Evolutionary conservation across 352 stramenopile genomes (phyloP), one percentile per base, ranked within the genome.

Genomic region (Thalassiosira livingstoniorum): DNA sequence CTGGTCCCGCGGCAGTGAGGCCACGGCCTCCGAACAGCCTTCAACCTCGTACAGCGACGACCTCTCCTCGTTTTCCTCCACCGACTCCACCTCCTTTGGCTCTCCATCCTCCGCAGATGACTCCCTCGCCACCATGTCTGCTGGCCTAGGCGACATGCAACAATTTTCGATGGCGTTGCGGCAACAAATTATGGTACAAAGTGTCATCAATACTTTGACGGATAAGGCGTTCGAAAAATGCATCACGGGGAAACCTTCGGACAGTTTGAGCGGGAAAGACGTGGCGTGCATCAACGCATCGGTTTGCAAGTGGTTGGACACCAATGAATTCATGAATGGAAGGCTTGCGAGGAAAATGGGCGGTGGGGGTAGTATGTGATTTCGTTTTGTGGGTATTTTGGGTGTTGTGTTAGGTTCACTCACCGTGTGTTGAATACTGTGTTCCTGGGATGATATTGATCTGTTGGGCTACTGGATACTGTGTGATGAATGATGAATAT

Each of bases 231-330:
- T 92, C 63, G 84, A 91, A 66, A 93, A 91, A 68, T 94, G 90
- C 64, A 84, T 94, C 31, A 93, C 86, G 25, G 83, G 80, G 10
- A 83, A 83, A 37, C 85, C 83, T 0, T 77, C 84, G n/a, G 75
- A 85, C 64, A 82, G 81, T 43, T 82, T 94, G 29, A 89, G 47
- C 32, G 86, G 85, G 42, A 88, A 81, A 29, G 83, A 94, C 53
- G 87, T 79, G 0, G 86, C 80, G 11, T 94, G 90, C 65, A 76
- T 94, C 23, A 82, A 91, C 73, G 74, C 87, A 21, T 84, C 80
- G 3, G 85, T 90, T n/a, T 89, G 89, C 47, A 94, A 94, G 55
- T 94, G 90, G 90, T 80, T 94, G 53, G 90, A 94, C 87, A 88
- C 90, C 23, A 94, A 94, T 80, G 87, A 94, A 75, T 94, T 92